Evolutionary conservation across 768 basidiomycete genomes (phyloP).

Genomic region (Coprinellus micaceus): DNA sequence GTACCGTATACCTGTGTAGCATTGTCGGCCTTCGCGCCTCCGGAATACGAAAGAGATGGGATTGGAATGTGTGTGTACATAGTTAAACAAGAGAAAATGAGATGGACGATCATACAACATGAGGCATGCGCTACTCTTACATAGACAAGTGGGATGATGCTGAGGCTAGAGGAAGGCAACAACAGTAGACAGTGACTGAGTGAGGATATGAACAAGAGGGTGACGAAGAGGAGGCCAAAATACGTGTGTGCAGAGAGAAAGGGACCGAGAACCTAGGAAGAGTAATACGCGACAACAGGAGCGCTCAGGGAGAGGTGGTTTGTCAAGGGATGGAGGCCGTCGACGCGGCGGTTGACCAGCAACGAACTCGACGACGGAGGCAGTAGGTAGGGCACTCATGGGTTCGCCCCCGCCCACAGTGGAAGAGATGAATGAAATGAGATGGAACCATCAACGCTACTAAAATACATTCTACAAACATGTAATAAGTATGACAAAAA

Average conservation of each 20-base stretch:
- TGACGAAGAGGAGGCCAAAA: not conserved
- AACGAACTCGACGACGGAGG: not conserved
- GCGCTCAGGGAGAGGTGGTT: not conserved
- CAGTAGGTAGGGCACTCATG: not conserved
- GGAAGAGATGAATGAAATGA: not conserved
- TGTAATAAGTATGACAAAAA: constrained; percentile 1
- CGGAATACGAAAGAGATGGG: not conserved
- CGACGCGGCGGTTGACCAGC: not conserved
- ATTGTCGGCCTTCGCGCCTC: too few species aligned
- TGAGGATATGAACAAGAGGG: not conserved
- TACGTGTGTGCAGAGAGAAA: not conserved
- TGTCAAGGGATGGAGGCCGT: constrained; percentile 1
- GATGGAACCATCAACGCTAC: constrained; percentile 4
- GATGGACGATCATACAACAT: not conserved
- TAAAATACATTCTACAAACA: constrained; percentile 5
- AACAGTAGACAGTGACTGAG: not conserved
- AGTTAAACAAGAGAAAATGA: not conserved
- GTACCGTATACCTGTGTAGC: too few species aligned
- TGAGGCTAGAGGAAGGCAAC: not conserved
- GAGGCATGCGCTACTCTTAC: not conserved
- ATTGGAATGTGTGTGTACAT: not conserved
- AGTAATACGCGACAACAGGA: not conserved
- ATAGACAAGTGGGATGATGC: not conserved
- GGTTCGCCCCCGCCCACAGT: not conserved
- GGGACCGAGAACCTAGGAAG: not conserved